phyloP scores from a whole-genome alignment of 1,284 basidiomycete genomes.

The Xerocomus amazonicus region DNA sequence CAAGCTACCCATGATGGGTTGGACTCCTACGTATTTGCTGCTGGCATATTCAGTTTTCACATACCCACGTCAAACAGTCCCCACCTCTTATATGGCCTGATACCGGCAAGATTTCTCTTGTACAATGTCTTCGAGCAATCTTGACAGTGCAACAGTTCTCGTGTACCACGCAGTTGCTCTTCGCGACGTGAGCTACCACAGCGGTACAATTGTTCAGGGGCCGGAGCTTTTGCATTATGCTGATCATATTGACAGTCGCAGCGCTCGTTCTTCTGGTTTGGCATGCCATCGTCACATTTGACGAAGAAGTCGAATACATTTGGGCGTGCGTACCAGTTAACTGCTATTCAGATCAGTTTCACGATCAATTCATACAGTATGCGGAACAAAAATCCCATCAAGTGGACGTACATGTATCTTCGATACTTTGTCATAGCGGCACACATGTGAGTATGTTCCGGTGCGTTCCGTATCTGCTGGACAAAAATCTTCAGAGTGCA shows the following conservation, averaged over 20 bases:
- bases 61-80: not conserved
- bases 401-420: slow-evolving; percentile 25
- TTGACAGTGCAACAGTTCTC: not conserved
- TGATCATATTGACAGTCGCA: slow-evolving; percentile 9
- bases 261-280: slow-evolving; percentile 16
- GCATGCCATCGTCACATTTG: slow-evolving; percentile 13
- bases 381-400: slow-evolving; percentile 14
- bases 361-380: slow-evolving; percentile 12
- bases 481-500: slow-evolving; percentile 11
- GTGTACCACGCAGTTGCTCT: not conserved
- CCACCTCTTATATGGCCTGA: not conserved
- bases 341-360: not conserved
- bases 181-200: slow-evolving; percentile 15
- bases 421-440: slow-evolving; percentile 16
- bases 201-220: slow-evolving; percentile 8
- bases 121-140: slow-evolving; percentile 4
- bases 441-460: slow-evolving; percentile 12
- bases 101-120: not conserved
- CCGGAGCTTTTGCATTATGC: not conserved
- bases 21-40: too few relatives aligned
- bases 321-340: slow-evolving; percentile 16
- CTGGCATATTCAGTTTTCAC: not conserved
- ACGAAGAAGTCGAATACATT: slow-evolving; percentile 22
- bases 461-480: not conserved
- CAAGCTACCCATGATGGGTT: too few relatives aligned